Evolutionary conservation across 148 eudicot species (phyloP).

Genomic region (Rhododendron molle): DNA sequence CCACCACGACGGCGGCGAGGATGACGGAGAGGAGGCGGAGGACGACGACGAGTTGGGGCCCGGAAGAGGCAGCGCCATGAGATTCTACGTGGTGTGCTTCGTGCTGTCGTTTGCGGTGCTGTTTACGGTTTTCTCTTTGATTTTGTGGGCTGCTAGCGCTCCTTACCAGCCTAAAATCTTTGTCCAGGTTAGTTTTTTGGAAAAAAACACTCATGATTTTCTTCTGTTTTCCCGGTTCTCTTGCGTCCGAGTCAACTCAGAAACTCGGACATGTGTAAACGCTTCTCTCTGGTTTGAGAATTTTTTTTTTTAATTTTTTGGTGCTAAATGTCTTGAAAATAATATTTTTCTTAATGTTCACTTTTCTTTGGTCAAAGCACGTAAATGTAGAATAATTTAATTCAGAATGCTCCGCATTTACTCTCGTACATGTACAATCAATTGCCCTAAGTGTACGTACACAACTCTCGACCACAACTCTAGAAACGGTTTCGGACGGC

Average conservation of each 20-base stretch:
- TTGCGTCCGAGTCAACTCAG: not conserved
- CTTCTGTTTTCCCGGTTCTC: not conserved
- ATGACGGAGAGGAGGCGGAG: conserved; percentile 19
- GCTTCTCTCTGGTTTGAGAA: not conserved
- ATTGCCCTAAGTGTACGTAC: too few relatives aligned
- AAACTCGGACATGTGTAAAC: not conserved
- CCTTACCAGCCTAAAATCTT: conserved; percentile 51
- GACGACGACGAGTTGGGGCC: conserved; percentile 7
- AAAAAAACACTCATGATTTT: not conserved
- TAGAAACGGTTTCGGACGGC: too few relatives aligned
- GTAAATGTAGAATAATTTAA: not conserved
- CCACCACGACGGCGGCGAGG: conserved; percentile 20
- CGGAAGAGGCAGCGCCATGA: conserved; percentile 18
- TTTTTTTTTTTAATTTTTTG: too few relatives aligned
- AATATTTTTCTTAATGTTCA: not conserved
- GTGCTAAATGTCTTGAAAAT: too few relatives aligned
- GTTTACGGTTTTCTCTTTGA: conserved; percentile 52
- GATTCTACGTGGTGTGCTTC: conserved; percentile 64
- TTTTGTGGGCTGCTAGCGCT: conserved; percentile 72
- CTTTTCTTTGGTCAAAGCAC: not conserved
- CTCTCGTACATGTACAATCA: not conserved
- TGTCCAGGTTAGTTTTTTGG: conserved; percentile 43
- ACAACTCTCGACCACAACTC: too few relatives aligned
- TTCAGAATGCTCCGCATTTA: too few relatives aligned
- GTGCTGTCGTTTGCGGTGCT: conserved; percentile 47